Base-by-base conservation (phyloP, 2,329 filamentous ascomycete genomes). In the Coniosporium tulheliwenetii region DNA sequence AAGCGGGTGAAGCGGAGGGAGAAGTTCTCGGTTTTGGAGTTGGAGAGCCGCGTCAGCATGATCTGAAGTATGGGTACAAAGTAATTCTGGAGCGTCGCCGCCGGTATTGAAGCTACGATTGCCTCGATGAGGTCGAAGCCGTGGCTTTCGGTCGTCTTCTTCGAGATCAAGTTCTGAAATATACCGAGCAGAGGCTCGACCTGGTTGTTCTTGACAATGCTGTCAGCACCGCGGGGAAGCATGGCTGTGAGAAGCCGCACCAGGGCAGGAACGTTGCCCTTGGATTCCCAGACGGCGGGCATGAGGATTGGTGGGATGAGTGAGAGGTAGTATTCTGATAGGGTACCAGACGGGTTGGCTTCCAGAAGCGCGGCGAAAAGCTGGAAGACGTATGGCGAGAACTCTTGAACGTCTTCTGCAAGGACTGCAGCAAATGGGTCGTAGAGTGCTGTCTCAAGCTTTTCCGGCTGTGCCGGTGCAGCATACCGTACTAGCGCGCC, bases 361-460 rank as follows among this genome's bases (percentile, higher is more conserved):
- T 96, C 89, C 2, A 98, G 72, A 10, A 98, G 73, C 40, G 89
- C 84, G 2, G 89, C 85, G 47, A 96, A 83, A 31, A 98, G 75
- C 58, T 98, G 91, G 70, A 98, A 94, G 41, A 96, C 79, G 52
- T 96, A 98, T 5, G 89, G 91, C 55, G 85, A 81, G 56, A 98
- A 98, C 63, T 98, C 91, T 48, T 86, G 79, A 19, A 96, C 80
- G 52, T 91, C 85, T 47, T 84, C 80, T 14, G 77, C 73, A 30
- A 98, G 70, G 39, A 95, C 80, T 42, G 72, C 70, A 43, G 85
- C 79, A 57, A 96, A 91, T 1, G 87, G 83, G 41, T 77, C 70
- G 68, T 91, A 95, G 2, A 98, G 70, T 43, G 78, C 77, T 44
- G 79, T 71, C 55, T 95, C 85, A 39, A 96, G 73, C 50, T 81